Evolutionary conservation across 1,284 basidiomycete species (phyloP).

Genomic region (Rhodofomes roseus): DNA sequence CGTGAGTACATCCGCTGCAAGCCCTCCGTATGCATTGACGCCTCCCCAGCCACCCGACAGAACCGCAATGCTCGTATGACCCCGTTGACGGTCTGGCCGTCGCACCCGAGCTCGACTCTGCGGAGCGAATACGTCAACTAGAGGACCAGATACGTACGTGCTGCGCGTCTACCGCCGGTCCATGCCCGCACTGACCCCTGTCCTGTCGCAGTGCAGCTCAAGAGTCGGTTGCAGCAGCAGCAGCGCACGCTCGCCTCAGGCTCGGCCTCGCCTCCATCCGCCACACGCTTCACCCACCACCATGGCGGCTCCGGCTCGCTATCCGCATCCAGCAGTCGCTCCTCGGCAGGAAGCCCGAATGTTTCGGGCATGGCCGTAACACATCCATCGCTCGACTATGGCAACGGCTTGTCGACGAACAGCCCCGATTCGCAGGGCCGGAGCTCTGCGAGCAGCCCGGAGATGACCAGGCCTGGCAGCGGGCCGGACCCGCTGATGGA

Average conservation of each 20-base stretch:
- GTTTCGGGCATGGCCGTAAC: slow-evolving; percentile 39
- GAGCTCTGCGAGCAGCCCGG: slow-evolving; percentile 48
- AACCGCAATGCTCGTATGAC: slow-evolving; percentile 80
- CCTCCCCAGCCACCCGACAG: slow-evolving; percentile 63
- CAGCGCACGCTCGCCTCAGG: slow-evolving; percentile 31
- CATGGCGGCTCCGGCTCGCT: slow-evolving; percentile 15
- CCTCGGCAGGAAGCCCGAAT: slow-evolving; percentile 23
- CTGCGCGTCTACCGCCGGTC: neutral
- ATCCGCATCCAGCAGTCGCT: slow-evolving; percentile 20
- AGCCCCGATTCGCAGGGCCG: slow-evolving; percentile 42
- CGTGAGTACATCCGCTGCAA: slow-evolving; percentile 43
- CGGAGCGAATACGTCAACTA: slow-evolving; percentile 70
- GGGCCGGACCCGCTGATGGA: slow-evolving; percentile 48
- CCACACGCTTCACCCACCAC: slow-evolving; percentile 24
- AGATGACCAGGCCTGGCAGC: slow-evolving; percentile 29
- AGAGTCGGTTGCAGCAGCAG: slow-evolving; percentile 56
- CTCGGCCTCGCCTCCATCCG: slow-evolving; percentile 35
- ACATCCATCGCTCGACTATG: slow-evolving; percentile 42
- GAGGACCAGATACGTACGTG: slow-evolving; percentile 71
- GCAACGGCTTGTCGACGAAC: slow-evolving; percentile 32
- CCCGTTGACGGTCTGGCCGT: slow-evolving; percentile 76
- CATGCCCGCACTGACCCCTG: slow-evolving; percentile 33
- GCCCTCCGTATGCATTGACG: neutral
- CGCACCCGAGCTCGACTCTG: slow-evolving; percentile 68
- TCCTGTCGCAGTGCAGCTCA: slow-evolving; percentile 53